phyloP scores from a whole-genome alignment of 2,329 filamentous ascomycete genomes.

The Chaetoscypha palmicola region DNA sequence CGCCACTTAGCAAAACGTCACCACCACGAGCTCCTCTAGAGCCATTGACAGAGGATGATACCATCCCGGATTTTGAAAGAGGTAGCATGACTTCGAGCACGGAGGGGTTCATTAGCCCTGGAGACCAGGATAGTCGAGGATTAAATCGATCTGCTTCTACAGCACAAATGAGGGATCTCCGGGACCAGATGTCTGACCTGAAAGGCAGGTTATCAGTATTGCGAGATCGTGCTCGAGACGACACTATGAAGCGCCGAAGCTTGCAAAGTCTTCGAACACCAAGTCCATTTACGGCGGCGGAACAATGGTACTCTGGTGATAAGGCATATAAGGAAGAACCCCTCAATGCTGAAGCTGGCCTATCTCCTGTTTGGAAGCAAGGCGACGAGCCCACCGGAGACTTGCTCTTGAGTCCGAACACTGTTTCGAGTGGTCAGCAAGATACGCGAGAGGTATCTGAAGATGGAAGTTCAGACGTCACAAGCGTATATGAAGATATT shows the following conservation, averaged over 20 bases:
- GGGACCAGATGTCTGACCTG: conserved; percentile 60
- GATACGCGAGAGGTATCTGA: conserved; percentile 7
- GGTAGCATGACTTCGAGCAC: conserved; percentile 19
- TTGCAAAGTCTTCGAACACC: conserved; percentile 53
- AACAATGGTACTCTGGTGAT: conserved; percentile 30
- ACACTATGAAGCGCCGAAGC: conserved; percentile 55
- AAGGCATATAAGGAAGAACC: conserved; percentile 20
- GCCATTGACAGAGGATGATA: conserved; percentile 48
- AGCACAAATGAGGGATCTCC: conserved; percentile 49
- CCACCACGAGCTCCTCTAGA: conserved; percentile 36
- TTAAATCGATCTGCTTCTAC: conserved; percentile 29
- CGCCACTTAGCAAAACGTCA: conserved; percentile 19
- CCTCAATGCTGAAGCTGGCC: conserved; percentile 24
- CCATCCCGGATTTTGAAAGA: conserved; percentile 18
- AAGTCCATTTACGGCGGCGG: conserved; percentile 37
- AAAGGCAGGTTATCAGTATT: conserved; percentile 62
- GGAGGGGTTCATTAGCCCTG: conserved; percentile 19
- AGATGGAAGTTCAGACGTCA: conserved; percentile 22
- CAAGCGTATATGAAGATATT: conserved; percentile 29
- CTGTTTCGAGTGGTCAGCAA: not conserved
- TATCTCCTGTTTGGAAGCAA: conserved; percentile 20
- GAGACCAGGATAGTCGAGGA: conserved; percentile 15
- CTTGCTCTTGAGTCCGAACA: not conserved
- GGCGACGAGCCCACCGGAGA: conserved; percentile 10
- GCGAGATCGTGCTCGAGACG: conserved; percentile 56